Conservation (phyloP, 306 rosid species). For the Malus asiatica region DNA sequence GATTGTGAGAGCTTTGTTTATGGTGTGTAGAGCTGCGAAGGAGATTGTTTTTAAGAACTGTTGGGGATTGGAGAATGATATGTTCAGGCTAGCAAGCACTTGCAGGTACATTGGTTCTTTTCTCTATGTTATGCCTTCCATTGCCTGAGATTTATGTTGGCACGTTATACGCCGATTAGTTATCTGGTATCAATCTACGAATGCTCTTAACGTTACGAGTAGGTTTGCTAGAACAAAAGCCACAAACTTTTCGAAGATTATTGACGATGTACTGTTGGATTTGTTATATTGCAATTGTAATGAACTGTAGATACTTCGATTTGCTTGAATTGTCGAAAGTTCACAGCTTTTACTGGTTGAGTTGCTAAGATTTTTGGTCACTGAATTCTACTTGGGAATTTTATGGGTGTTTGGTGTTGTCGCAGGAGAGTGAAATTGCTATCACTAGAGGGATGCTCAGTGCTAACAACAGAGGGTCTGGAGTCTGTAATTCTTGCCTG, state of each 20-base stretch:
- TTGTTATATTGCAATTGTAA: not conserved
- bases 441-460: constrained; percentile 71
- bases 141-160: not conserved
- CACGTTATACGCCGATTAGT: not conserved
- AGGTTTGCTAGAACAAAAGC: not conserved
- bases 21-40: constrained; percentile 47
- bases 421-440: constrained; percentile 66
- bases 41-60: constrained; percentile 68
- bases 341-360: not conserved
- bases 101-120: constrained; percentile 49
- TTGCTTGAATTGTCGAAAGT: not conserved
- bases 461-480: constrained; percentile 69
- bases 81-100: constrained; percentile 45
- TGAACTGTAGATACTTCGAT: not conserved
- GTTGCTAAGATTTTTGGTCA: not conserved
- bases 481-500: constrained; percentile 58
- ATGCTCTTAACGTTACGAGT: not conserved
- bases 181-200: not conserved
- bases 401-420: constrained; percentile 2
- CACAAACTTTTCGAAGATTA: not conserved
- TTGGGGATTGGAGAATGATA: constrained; percentile 67
- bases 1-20: constrained; percentile 43
- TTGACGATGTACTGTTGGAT: not conserved
- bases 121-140: not conserved
- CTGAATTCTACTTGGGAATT: not conserved